Evolutionary conservation across 2,329 filamentous ascomycete genomes (phyloP), one percentile per base, ranked within the genome.

Genomic region (Neofusicoccum kwambonambiense): DNA sequence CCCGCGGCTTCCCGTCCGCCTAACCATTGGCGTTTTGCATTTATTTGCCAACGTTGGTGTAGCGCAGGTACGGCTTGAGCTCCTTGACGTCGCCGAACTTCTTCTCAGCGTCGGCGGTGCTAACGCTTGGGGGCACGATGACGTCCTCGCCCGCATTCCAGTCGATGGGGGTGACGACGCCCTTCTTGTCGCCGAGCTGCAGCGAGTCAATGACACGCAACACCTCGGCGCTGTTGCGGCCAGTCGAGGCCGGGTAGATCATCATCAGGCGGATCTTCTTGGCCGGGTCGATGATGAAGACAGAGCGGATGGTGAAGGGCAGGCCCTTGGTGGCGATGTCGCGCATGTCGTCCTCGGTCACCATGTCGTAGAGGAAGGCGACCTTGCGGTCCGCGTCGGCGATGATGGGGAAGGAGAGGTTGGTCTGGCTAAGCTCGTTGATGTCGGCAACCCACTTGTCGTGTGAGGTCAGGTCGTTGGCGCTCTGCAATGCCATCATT

Each of bases 231-330:
- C 81, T 82, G 79, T 84, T 84, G 71, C 82, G 80, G 66, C 86
- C 86, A 44, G 85, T 87, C 63, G 83, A 86, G 57, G 86, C 86
- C 31, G 86, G 86, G 80, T 88, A 88, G 67, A 83, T 83, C 66
- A 88, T 79, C 72, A 87, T 88, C 64, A 84, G 80, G 69, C 86
- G 84, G 73, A 88, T 87, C 67, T 81, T 86, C 82, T 87, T 87
- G 79, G 84, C 85, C 65, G 86, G 86, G 79, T 88, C 86, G 76
- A 88, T 87, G 76, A 87, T 78, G 79, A 88, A 88, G 73, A 88
- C 86, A 64, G 83, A 86, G 74, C 86, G 85, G 77, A 88, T 88
- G 72, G 86, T 88, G 77, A 88, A 87, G 57, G 86, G 85, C 66
- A 82, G 79, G 74, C 82, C 82, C 79, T 83, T 84, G 67, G 73